phyloP scores from a whole-genome alignment of 2,329 filamentous ascomycete species.

The Botryotinia calthae region DNA sequence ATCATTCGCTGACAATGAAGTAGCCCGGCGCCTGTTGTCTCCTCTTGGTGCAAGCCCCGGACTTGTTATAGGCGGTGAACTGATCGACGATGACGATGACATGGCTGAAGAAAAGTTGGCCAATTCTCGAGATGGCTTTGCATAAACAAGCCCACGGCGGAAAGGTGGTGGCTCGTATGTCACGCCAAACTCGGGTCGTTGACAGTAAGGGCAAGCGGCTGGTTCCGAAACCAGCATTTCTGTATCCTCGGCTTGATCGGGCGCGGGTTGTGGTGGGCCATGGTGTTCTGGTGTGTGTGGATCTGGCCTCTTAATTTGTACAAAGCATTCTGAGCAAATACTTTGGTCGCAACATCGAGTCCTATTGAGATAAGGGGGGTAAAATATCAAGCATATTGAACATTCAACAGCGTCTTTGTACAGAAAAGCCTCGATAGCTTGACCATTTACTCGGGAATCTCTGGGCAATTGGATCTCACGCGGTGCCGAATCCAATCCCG shows the following conservation, averaged over 20 bases:
- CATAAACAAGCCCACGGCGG: conserved; percentile 75
- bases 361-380: conserved; percentile 89
- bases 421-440: conserved; percentile 84
- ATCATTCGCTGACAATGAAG: conserved; percentile 76
- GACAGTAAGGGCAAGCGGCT: conserved; percentile 90
- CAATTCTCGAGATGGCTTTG: conserved; percentile 50
- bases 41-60: conserved; percentile 29
- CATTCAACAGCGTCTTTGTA: conserved; percentile 92
- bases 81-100: conserved; percentile 81
- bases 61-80: conserved; percentile 47
- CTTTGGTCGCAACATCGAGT: conserved; percentile 94
- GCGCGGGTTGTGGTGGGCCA: conserved; percentile 31
- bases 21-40: conserved; percentile 54
- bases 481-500: conserved; percentile 68
- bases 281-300: conserved; percentile 74
- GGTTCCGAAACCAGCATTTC: conserved; percentile 84
- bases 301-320: conserved; percentile 94
- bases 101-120: conserved; percentile 65
- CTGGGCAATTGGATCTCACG: conserved; percentile 76
- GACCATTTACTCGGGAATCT: conserved; percentile 90
- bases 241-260: conserved; percentile 38
- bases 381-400: conserved; percentile 94
- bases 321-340: conserved; percentile 98
- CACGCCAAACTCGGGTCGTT: conserved; percentile 93
- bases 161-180: conserved; percentile 90